Base-by-base conservation (phyloP, 441 rosid genomes). In the Eruca vesicaria region DNA sequence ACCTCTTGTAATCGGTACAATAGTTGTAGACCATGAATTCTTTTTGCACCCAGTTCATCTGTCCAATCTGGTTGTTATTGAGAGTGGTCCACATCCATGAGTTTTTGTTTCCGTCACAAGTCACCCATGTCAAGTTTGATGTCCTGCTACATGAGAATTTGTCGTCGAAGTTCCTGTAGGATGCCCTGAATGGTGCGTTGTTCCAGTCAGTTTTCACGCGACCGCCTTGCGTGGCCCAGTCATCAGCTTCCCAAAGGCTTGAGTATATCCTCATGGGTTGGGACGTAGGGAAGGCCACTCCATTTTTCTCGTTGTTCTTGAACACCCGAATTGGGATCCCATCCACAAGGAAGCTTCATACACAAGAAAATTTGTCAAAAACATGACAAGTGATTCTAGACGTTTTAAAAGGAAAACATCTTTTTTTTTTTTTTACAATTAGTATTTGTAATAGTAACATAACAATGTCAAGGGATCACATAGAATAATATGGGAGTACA, bases 141-240 rank as follows among this genome's bases (percentile, higher is more conserved):
- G 67, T 71, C 71, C 76, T 65, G 67, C 71, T 60, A 72, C 82
- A 69, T 68, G 52, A 32, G 71, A 58, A 70, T 60, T 63, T 63
- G 62, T 80, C 79, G 6, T 74, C 16, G 45, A 73, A 79, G 32
- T 6, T 36, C 12, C 52, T 79, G 72, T 79, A 79, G 0, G 56
- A 57, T 16, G 78, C 82, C 0, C 73, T n/a, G 61, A 87, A 89
- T 0, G 91, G 94, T 52, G 90, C 89, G 43, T 87, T 86, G 61
- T 63, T 68, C 94, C 91, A 89, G 85, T 89, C 87, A 0, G 83
- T 84, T 87, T 89, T 89, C 72, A 87, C 90, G 16, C 84, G 80
- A 29, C 94, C 94, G 1, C 91, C 91, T 26, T 90, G 81, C 0
- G 94, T 89, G 0, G 91, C 90, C 93, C 81, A 78, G 60, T 78